Evolutionary conservation across 257 asterid species (phyloP), one percentile per base, ranked within the genome.

Genomic region (Solanum gracilifrons): DNA sequence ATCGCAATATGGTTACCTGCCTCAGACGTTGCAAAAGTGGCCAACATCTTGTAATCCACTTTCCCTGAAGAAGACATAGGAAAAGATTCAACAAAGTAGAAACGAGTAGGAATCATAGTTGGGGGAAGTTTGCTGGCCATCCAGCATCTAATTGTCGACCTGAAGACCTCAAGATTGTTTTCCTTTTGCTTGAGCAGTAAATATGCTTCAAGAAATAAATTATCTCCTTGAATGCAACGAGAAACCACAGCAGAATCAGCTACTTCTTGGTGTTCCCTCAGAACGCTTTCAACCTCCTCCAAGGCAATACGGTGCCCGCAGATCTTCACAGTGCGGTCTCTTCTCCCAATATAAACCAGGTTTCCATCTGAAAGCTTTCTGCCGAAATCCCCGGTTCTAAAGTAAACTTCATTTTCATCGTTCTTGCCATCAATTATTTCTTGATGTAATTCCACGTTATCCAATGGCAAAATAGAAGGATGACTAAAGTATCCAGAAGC

Each of bases 21-120:
- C 68, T 79, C 90, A 7, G 92, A 83, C 46, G 35, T 77, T 60
- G 92, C 66, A 73, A 93, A 92, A 92, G 90, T 88, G 83, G 95
- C 92, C 91, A 97, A 89, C n/a, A 92, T 87, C 71, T 72, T 82
- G 91, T 94, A 92, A 91, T 95, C 98, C 89, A 97, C 94, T 89
- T 97, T 97, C 88, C 98, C 98, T 23, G 98, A 90, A 75, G 98
- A 93, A 85, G 98, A 91, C 91, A 89, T 91, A 77, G 99, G 99
- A 82, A 97, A 66, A 32, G 96, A 91, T 72, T 91, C 87, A 18
- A 92, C 88, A 83, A 93, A 95, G 51, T 90, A 86, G 90, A 97
- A 87, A 83, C 84, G 90, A 90, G 88, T 85, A 33, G 99, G 99
- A 86, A 95, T 84, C 96, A 95, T 92, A 27, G 90, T 51, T 60